phyloP scores from a whole-genome alignment of 169 alveolate species.

The Cyclospora cayetanensis region DNA sequence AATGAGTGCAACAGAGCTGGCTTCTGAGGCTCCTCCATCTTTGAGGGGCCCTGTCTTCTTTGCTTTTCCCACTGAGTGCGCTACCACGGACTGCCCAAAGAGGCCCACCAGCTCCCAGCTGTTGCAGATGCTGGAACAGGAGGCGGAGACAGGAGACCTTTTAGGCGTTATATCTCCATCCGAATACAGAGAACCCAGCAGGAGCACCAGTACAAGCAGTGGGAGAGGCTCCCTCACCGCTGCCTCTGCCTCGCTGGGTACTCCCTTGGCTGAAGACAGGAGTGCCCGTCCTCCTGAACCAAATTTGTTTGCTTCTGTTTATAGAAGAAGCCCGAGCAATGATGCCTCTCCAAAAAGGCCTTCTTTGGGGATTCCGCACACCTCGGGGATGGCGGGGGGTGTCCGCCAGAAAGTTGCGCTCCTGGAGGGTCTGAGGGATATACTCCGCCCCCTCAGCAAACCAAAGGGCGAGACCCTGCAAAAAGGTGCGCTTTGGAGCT shows the following conservation, averaged over 20 bases:
- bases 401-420: background rate
- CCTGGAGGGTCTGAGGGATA: background rate
- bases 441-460: background rate
- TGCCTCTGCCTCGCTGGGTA: background rate
- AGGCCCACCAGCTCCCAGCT: background rate
- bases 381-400: too few species aligned
- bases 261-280: background rate
- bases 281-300: background rate
- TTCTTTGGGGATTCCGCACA: too few species aligned
- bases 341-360: too few species aligned
- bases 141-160: background rate
- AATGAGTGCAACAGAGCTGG: background rate
- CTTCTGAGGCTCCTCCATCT: background rate
- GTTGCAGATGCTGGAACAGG: background rate
- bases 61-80: background rate
- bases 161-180: background rate
- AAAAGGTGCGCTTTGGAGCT: background rate
- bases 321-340: too few species aligned
- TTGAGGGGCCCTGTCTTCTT: background rate
- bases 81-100: background rate
- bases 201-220: slow-evolving; percentile 1
- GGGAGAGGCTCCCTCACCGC: background rate
- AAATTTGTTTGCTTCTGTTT: too few species aligned
- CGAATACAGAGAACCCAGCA: background rate
- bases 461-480: background rate